A percentile compares a stretch with the other conserved stretches of the same genome.
Evolutionary conservation across 257 asterid genomes (phyloP).

Genomic region (Jacaranda copaia): DNA sequence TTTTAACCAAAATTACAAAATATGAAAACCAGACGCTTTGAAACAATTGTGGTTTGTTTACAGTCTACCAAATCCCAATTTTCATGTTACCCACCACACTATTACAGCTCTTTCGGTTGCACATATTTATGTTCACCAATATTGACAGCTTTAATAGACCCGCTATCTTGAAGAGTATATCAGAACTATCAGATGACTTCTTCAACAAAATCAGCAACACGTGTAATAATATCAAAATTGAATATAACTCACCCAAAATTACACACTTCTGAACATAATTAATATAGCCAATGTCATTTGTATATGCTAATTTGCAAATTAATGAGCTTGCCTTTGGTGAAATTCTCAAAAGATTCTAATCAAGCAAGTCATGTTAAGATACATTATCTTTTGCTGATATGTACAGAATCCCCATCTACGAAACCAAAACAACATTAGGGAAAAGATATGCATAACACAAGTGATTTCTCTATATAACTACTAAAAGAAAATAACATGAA

Average conservation of each 20-base stretch:
- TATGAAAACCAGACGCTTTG: neutral
- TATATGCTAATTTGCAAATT: neutral
- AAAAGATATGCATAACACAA: conserved; percentile 17
- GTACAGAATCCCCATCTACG: conserved; percentile 1
- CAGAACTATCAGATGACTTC: neutral
- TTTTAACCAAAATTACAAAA: neutral
- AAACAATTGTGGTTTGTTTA: neutral
- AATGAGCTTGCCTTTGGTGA: neutral
- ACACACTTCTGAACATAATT: neutral
- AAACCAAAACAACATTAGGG: neutral
- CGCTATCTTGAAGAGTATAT: neutral
- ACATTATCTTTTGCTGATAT: neutral
- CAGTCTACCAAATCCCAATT: neutral
- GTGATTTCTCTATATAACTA: conserved; percentile 17
- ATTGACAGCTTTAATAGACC: neutral
- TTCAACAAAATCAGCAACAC: neutral
- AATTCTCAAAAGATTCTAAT: conserved; percentile 1
- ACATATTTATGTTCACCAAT: neutral
- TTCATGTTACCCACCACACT: conserved; percentile 18
- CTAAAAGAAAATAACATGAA: neutral
- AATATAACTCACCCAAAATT: neutral
- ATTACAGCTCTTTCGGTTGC: neutral
- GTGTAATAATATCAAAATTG: neutral
- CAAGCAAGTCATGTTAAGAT: conserved; percentile 4
- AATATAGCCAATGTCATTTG: neutral